phyloP scores from a whole-genome alignment of 768 basidiomycete species.

The Kwoniella heveanensis region DNA sequence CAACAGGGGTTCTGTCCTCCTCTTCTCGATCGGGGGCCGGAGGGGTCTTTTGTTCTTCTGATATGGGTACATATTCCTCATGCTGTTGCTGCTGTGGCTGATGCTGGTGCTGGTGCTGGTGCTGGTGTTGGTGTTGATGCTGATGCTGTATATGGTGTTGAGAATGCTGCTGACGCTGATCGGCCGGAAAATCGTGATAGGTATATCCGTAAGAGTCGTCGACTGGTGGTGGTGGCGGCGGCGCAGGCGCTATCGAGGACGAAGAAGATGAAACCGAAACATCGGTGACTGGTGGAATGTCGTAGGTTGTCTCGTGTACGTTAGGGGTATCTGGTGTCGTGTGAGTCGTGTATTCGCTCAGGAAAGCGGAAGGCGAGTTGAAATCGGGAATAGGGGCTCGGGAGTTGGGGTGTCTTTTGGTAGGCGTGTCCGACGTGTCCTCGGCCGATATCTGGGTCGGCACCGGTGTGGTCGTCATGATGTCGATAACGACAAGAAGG shows the following conservation, averaged over 20 bases:
- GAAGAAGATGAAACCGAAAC: conserved; percentile 7
- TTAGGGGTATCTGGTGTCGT: conserved; percentile 18
- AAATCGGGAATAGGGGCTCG: conserved; percentile 6
- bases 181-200: conserved; percentile 14
- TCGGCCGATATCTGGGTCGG: neutral
- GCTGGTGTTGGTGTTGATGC: neutral
- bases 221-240: conserved; percentile 5
- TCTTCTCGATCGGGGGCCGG: conserved; percentile 18
- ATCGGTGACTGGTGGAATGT: conserved; percentile 11
- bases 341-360: conserved; percentile 9
- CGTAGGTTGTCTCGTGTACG: conserved; percentile 11
- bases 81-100: neutral
- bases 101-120: neutral
- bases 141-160: neutral
- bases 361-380: conserved; percentile 18
- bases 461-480: conserved; percentile 3
- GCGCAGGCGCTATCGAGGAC: conserved; percentile 1
- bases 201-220: conserved; percentile 24
- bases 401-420: neutral
- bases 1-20: conserved; percentile 42
- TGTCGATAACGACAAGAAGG: neutral
- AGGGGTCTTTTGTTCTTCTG: conserved; percentile 28
- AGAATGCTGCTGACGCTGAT: neutral
- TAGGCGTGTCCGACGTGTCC: conserved; percentile 6
- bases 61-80: conserved; percentile 14